Evolutionary conservation across 1,284 basidiomycete genomes (phyloP), one percentile per base, ranked within the genome.

Genomic region (Tetrapyrgos nigripes): DNA sequence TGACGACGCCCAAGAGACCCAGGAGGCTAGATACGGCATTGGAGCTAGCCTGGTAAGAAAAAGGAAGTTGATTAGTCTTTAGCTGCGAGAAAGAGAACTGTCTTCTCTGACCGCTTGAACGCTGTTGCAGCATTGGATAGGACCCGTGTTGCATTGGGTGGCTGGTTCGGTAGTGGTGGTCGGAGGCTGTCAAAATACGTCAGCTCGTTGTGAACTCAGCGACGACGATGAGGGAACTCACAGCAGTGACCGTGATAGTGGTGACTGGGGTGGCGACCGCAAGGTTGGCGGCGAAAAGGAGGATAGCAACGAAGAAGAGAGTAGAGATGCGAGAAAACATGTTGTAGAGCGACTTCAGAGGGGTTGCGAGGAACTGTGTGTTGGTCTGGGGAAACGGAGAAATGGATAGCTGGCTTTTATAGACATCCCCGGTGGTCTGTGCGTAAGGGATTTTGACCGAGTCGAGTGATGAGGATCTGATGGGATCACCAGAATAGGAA

Each of bases 301-400:
- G 63, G 56, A 65, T 56, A 47, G 60, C 54, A 61, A 62, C 60
- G 31, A 66, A 57, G 58, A 68, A 63, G 61, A 66, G 49, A 40
- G 64, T 59, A 55, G 68, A 63, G 54, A 66, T 54, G 53, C 70
- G 70, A 61, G 66, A 58, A 58, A 70, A 69, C 72, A 72, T 72
- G 19, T n/a, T 46, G 43, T 6, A 40, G 17, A 40, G 17, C 4
- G 37, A 40, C 19, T 40, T 40, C 37, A 40, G 37, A 40, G 37
- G 17, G 19, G 37, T 17, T 40, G 6, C 19, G 31, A 33, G 8
- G 14, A 33, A 33, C 37, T 40, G 37, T 40, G 37, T 40, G n/a
- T n/a, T n/a, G n/a, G n/a, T 40, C 37, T 11, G 19, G 13, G 37
- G 19, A n/a, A 33, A 33, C 14, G 8, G 31, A 8, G 8, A 14